Percentiles rank a stretch among this genome's conserved stretches.
Evolutionary conservation across 306 rosid genomes (phyloP).

Genomic region (Castanospermum australe): DNA sequence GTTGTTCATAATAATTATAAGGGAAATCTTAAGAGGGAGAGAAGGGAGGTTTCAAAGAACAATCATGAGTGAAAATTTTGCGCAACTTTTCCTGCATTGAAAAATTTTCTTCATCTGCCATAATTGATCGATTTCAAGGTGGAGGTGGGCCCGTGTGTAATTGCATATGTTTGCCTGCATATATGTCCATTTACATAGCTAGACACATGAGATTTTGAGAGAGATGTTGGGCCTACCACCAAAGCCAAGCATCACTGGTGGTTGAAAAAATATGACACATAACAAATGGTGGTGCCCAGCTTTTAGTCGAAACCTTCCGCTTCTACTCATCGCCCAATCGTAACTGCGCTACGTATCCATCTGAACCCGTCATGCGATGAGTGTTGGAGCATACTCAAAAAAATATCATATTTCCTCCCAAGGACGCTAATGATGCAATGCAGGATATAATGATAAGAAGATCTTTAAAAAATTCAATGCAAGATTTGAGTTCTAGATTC

Average conservation of each 20-base stretch:
- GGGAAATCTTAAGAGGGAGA: background rate
- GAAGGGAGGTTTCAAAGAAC: slow-evolving; percentile 25
- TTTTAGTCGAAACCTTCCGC: slow-evolving; percentile 20
- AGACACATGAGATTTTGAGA: background rate
- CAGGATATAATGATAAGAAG: slow-evolving; percentile 31
- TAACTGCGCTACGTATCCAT: slow-evolving; percentile 8
- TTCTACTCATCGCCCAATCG: slow-evolving; percentile 33
- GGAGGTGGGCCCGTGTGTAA: background rate
- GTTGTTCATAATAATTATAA: background rate
- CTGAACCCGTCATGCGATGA: slow-evolving; percentile 30
- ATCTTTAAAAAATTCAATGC: slow-evolving; percentile 17
- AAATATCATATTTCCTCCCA: background rate
- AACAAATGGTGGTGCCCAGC: slow-evolving; percentile 36
- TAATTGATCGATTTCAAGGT: slow-evolving; percentile 32
- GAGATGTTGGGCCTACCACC: slow-evolving; percentile 40
- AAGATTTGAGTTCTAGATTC: slow-evolving; percentile 26
- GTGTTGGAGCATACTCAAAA: slow-evolving; percentile 17
- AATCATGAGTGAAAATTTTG: slow-evolving; percentile 22
- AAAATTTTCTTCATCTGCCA: slow-evolving; percentile 22
- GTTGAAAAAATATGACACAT: slow-evolving; percentile 32
- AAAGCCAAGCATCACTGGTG: slow-evolving; percentile 35
- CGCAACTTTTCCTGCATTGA: background rate
- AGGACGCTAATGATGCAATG: slow-evolving; percentile 27
- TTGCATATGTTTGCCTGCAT: background rate
- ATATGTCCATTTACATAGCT: background rate